Evolutionary conservation across 208 protist species (phyloP).

Genomic region (Crithidia acanthocephali): DNA sequence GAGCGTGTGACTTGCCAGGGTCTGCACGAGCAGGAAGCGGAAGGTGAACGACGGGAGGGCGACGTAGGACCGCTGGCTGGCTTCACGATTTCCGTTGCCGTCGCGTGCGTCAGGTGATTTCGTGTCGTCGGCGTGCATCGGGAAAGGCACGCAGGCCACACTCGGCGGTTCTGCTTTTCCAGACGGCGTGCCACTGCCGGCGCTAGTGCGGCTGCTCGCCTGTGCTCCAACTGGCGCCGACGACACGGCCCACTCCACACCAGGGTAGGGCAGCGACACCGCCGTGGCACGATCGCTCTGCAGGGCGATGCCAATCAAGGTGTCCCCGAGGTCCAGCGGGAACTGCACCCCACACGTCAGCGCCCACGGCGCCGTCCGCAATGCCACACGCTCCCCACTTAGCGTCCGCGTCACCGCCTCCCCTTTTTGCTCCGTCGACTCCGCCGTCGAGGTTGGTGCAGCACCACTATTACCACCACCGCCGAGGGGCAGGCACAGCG

Average conservation of each 20-base stretch:
- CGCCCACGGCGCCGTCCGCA: slow-evolving; percentile 36
- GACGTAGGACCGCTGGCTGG: slow-evolving; percentile 14
- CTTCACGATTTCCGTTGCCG: not conserved
- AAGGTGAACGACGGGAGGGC: slow-evolving; percentile 16
- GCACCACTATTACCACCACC: not conserved
- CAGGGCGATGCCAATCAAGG: slow-evolving; percentile 44
- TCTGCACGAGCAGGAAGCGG: slow-evolving; percentile 52
- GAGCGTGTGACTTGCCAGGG: slow-evolving; percentile 40
- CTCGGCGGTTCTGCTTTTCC: not conserved
- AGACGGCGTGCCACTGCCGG: no score
- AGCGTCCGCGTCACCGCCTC: slow-evolving; percentile 13
- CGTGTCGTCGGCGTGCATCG: not conserved
- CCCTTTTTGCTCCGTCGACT: not conserved
- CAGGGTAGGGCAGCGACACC: slow-evolving; percentile 23
- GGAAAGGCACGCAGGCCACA: slow-evolving; percentile 25
- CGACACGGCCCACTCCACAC: slow-evolving; percentile 29
- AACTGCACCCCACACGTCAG: slow-evolving; percentile 54
- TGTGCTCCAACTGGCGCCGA: not conserved
- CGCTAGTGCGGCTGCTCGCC: not conserved
- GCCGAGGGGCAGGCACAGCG: slow-evolving; percentile 22
- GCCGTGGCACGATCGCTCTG: slow-evolving; percentile 50
- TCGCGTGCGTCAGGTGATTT: not conserved
- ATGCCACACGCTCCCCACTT: slow-evolving; percentile 6
- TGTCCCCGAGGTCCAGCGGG: slow-evolving; percentile 52
- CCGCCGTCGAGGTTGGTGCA: not conserved